Conservation (phyloP, 805 yeast species). For the Barnettozyma botsteinii region DNA sequence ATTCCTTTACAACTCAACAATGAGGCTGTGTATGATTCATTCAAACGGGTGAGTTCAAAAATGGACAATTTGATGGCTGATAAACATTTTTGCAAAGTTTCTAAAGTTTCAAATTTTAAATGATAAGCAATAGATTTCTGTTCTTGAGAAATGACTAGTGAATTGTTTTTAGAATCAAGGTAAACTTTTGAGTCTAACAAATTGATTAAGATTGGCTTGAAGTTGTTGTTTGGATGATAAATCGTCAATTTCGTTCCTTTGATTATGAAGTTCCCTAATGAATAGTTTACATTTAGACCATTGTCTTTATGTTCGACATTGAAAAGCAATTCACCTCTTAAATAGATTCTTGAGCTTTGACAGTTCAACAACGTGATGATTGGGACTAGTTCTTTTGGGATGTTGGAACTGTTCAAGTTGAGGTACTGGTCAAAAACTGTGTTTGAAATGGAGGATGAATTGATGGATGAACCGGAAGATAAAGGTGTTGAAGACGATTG, state of each 20-base stretch:
- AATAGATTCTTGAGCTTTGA: constrained; percentile 61
- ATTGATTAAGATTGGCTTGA: constrained; percentile 34
- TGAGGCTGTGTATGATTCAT: constrained; percentile 63
- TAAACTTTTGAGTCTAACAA: constrained; percentile 13
- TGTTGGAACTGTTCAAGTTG: constrained; percentile 14
- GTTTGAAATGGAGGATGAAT: background rate
- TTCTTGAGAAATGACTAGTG: constrained; percentile 3
- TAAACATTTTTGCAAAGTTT: constrained; percentile 31
- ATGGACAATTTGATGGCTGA: constrained; percentile 48
- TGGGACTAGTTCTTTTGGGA: constrained; percentile 60
- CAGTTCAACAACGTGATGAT: constrained; percentile 63
- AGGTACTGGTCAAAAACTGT: constrained; percentile 11
- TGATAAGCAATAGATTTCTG: constrained; percentile 15
- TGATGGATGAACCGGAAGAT: background rate
- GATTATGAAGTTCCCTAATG: constrained; percentile 20
- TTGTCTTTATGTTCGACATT: constrained; percentile 11
- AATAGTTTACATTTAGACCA: background rate
- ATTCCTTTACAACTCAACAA: constrained; percentile 53
- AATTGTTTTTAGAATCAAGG: background rate
- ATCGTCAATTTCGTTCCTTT: constrained; percentile 53
- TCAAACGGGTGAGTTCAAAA: constrained; percentile 50
- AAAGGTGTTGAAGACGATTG: background rate
- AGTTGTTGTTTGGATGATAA: constrained; percentile 18
- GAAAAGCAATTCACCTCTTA: constrained; percentile 40
- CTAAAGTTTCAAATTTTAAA: constrained; percentile 15